These are phyloP conservation scores for Casuarina glauca DNA, from an alignment of 306 rosid species.

Conservation along the genomic window DNA sequence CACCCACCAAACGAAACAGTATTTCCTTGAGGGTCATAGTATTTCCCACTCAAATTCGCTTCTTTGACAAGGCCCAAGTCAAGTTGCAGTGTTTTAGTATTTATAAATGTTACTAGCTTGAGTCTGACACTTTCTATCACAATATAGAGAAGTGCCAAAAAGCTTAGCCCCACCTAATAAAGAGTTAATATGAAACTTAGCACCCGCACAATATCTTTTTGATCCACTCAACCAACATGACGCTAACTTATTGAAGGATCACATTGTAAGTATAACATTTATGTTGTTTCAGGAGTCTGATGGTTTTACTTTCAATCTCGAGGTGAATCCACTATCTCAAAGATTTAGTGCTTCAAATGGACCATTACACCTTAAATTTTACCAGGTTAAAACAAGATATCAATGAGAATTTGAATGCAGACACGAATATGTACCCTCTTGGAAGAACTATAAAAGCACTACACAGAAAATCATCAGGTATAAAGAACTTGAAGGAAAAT, in stretches of 20 bases:
- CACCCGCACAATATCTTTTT: neutral
- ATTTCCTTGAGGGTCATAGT: too few species aligned
- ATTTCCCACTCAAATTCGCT: too few species aligned
- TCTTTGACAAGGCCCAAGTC: too few species aligned
- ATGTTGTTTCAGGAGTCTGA: neutral
- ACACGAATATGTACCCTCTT: neutral
- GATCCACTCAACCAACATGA: neutral
- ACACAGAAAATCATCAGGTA: neutral
- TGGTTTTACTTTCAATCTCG: neutral
- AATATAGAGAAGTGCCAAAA: too few species aligned
- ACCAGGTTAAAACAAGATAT: too few species aligned
- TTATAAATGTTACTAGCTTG: too few species aligned
- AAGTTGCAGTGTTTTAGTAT: too few species aligned
- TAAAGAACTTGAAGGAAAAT: neutral
- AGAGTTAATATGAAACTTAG: neutral
- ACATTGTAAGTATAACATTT: too few species aligned
- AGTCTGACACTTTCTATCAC: too few species aligned
- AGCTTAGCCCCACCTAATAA: too few species aligned
- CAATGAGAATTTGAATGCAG: neutral
- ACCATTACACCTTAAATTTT: neutral
- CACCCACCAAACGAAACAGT: too few species aligned
- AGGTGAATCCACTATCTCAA: neutral
- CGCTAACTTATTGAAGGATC: too few species aligned
- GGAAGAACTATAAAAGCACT: neutral
- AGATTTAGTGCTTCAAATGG: neutral